Base-by-base conservation (phyloP, 306 rosid genomes). In the Quercus dentata region DNA sequence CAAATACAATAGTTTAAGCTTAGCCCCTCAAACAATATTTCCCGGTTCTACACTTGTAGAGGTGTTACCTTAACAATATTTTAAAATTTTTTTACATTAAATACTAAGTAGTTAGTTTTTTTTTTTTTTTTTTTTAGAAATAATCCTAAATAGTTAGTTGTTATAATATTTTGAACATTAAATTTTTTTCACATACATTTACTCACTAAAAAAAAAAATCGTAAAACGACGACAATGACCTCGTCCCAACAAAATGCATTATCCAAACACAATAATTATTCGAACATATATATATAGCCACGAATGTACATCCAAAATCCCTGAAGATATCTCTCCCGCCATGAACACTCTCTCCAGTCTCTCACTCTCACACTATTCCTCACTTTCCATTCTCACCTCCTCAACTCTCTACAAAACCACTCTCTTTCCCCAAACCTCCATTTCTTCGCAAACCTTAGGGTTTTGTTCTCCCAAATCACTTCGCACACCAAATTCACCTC, bases 251-350 rank as follows among this genome's bases (percentile, higher is more conserved):
- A 59, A 4, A 0, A 6, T 10, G 5, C 64, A 21, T 6, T 20
- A 18, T 58, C 64, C 10, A 25, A 25, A 21, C 64, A 58, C 21
- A 49, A 58, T 1, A 21, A 58, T 18, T 4, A 33, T 67, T 18
- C 27, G 54, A 49, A 49, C 17, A 3, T 49, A 12, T 49, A 9
- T 8, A 10, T 64, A 28, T 33, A 35, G 52, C 44, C 65, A 59
- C 33, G 67, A 23, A 49, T 21, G 67, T 5, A 18, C 49, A 63
- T 80, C 72, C 55, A 25, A 73, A 69, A 56, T 56, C n/a, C 5
- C 51, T 73, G 17, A 69, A 25, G 4, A 82, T 80, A 57, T 52
- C 73, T 80, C 88, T 92, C 97, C 97, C 98, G 98, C 98, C 97
- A 92, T 92, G 87, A 89, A 72, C 85, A 44, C 85, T 5, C 67